Base-by-base conservation (phyloP, 352 stramenopile genomes). In the Lagenidium sp. region DNA sequence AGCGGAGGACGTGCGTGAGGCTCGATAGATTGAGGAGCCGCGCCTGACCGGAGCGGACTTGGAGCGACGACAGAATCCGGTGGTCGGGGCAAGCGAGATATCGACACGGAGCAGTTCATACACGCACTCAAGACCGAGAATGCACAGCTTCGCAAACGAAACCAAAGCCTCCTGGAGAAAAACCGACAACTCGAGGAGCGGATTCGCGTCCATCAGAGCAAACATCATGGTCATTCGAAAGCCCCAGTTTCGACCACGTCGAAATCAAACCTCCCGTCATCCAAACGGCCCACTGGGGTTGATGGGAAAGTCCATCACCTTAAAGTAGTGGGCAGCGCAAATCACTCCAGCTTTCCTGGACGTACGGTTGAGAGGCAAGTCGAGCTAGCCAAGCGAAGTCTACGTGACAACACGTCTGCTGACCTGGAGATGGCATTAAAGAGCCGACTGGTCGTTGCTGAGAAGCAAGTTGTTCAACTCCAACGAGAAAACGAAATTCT, bases 81-180 rank as follows among this genome's bases (percentile, higher is more conserved):
- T 21, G 24, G 78, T 3, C 57, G 56, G 20, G 42, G 60, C 20
- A 68, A 69, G 35, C 65, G 78, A 21, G 78, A 91, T 49, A 39
- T 88, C 16, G 82, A 92, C 36, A 76, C 75, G 10, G 82, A 95
- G 34, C 80, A 77, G 37, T 89, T 93, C 43, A 71, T 93, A 13
- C 60, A 79, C n/a, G 67, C 65, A 4, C 55, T 95, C 32, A 84
- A 85, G 47, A 79, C 47, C 26, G 80, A 95, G 38, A 95, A 89
- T 37, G 41, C 53, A 4, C 42, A 47, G n/a, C 40, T 95, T 22
- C 63, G 72, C 21, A 90, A 82, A 50, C 88, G 91, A 42, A 85
- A 74, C 12, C 73, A 93, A 36, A 28, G 47, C 21, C 43, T 93
- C 18, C 56, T 69, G 26, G 73, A 88, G 40, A 85, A 77, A 50